Evolutionary conservation across 202 grass and related monocot species (phyloP).

Genomic region (Musa balbisiana): DNA sequence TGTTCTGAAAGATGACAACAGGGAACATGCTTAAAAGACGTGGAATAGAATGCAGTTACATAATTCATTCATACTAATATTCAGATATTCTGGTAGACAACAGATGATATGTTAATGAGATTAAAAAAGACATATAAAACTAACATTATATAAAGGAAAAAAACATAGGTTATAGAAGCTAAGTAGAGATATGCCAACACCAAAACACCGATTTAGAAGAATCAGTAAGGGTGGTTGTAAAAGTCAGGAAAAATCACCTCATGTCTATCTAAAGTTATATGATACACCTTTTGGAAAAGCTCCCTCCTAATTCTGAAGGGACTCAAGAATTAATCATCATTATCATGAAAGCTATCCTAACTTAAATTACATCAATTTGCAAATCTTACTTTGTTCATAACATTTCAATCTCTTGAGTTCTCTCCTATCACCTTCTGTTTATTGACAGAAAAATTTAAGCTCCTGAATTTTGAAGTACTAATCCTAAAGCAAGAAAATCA

Average conservation of each 20-base stretch:
- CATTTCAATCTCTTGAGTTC: too few species aligned
- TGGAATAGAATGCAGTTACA: too few species aligned
- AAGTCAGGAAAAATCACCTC: too few species aligned
- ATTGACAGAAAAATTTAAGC: too few species aligned
- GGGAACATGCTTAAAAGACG: background rate
- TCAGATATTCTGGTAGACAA: conserved; percentile 1
- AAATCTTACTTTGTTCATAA: background rate
- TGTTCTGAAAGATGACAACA: conserved; percentile 52
- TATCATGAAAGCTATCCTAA: background rate
- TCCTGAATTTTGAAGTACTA: too few species aligned
- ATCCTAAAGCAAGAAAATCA: too few species aligned
- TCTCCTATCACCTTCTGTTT: too few species aligned
- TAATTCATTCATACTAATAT: background rate
- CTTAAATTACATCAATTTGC: background rate
- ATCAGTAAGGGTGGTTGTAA: background rate
- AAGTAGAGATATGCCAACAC: background rate
- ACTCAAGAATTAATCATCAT: background rate
- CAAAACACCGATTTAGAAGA: background rate
- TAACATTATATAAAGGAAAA: background rate
- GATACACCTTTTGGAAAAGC: background rate
- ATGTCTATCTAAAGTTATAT: background rate
- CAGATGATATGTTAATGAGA: background rate
- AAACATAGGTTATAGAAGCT: background rate
- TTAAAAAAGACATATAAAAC: background rate
- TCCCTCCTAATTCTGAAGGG: background rate